Conservation (phyloP, 768 basidiomycete species). For the Infundibulicybe gibba region DNA sequence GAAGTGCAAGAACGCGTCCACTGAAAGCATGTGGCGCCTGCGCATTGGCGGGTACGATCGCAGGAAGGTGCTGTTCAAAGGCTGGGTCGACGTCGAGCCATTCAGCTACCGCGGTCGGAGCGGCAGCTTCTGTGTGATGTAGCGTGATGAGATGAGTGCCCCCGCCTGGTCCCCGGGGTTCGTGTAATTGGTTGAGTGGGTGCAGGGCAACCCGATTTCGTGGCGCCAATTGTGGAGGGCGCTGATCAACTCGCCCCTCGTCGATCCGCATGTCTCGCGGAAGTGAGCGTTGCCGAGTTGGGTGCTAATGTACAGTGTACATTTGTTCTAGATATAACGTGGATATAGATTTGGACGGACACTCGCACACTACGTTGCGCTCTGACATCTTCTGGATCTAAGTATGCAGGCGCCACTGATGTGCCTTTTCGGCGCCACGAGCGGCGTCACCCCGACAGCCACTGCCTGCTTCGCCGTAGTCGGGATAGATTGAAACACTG, state of each 20-base stretch:
- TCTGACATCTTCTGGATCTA: too few relatives aligned
- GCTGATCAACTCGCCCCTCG: constrained; percentile 43
- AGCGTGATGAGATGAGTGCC: constrained; percentile 56
- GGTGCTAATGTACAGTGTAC: too few relatives aligned
- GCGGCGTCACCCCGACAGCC: too few relatives aligned
- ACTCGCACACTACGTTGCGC: too few relatives aligned
- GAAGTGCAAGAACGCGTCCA: constrained; percentile 41
- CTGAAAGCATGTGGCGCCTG: constrained; percentile 29
- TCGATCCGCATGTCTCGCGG: constrained; percentile 57
- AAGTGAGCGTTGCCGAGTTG: too few relatives aligned
- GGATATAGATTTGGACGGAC: too few relatives aligned
- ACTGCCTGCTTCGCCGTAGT: too few relatives aligned
- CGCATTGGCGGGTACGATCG: constrained; percentile 67
- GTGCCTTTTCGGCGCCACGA: too few relatives aligned
- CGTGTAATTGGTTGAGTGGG: not conserved
- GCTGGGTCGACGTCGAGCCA: constrained; percentile 69
- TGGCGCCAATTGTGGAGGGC: constrained; percentile 78
- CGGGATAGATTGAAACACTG: too few relatives aligned
- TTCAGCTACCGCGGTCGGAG: constrained; percentile 45
- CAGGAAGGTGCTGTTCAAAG: constrained; percentile 63
- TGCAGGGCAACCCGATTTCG: constrained; percentile 70
- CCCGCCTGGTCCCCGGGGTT: not conserved
- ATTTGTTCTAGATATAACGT: too few relatives aligned
- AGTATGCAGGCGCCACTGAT: too few relatives aligned
- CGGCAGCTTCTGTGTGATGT: constrained; percentile 70